Conservation (phyloP, 2,329 filamentous ascomycete species). For the Pseudocercospora fuligena region DNA sequence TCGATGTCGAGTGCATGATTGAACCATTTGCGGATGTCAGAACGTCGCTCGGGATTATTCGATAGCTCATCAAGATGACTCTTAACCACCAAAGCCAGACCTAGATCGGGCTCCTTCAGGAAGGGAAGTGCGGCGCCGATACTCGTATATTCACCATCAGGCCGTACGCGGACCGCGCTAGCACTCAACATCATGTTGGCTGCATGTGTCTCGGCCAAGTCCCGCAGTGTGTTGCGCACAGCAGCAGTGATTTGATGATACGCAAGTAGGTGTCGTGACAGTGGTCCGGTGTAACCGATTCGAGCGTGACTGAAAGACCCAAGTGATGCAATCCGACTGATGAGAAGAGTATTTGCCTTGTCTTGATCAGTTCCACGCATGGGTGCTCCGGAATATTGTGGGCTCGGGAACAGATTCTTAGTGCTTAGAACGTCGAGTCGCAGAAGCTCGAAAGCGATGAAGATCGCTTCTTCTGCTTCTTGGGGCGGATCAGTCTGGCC, state of each 20-base stretch:
- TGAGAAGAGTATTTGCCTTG: conserved; percentile 75
- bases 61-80: conserved; percentile 76
- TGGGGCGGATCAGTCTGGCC: conserved; percentile 58
- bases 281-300: conserved; percentile 90
- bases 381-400: conserved; percentile 61
- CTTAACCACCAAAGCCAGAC: conserved; percentile 78
- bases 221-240: conserved; percentile 77
- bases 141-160: conserved; percentile 57
- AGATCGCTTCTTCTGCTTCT: conserved; percentile 74
- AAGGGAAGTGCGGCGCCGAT: conserved; percentile 74
- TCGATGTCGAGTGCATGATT: conserved; percentile 63
- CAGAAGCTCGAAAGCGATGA: conserved; percentile 85
- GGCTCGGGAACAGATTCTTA: conserved; percentile 62
- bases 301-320: conserved; percentile 79
- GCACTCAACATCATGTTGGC: conserved; percentile 80
- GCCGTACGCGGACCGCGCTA: conserved; percentile 69
- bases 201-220: conserved; percentile 81
- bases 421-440: conserved; percentile 77
- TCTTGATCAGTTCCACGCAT: conserved; percentile 69
- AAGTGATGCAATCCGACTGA: conserved; percentile 84
- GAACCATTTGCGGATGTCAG: conserved; percentile 63
- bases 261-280: conserved; percentile 85
- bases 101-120: conserved; percentile 71
- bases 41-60: conserved; percentile 56
- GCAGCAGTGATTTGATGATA: conserved; percentile 84